phyloP scores from a whole-genome alignment of 1,284 basidiomycete genomes.

The Microstroma glucosiphilum region DNA sequence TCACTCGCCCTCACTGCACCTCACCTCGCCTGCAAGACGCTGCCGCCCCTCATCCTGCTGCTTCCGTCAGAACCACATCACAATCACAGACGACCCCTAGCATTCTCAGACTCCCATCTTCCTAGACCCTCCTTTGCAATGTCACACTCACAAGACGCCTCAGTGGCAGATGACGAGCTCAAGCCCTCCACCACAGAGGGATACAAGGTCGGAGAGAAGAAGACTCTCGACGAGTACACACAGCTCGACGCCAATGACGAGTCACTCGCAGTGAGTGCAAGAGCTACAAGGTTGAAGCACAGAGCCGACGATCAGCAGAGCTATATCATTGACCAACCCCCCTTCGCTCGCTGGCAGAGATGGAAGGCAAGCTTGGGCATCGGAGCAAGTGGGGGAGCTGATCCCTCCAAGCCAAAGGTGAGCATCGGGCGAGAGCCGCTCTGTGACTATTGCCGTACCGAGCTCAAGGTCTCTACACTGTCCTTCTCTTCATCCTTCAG shows the following conservation, averaged over 20 bases:
- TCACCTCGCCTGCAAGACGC: too few species aligned
- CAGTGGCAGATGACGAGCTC: constrained; percentile 18
- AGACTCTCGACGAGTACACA: constrained; percentile 57
- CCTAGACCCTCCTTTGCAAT: background rate
- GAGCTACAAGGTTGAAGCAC: too few species aligned
- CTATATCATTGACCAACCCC: too few species aligned
- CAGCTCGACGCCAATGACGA: constrained; percentile 75
- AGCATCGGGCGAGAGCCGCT: constrained; percentile 1
- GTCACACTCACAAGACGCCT: background rate
- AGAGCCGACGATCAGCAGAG: too few species aligned
- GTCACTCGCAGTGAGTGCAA: constrained; percentile 54
- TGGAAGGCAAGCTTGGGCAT: constrained; percentile 89
- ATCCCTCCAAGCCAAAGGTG: constrained; percentile 42
- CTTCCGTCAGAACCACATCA: too few species aligned
- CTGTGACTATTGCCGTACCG: background rate
- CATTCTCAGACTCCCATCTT: too few species aligned
- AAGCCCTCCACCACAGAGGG: constrained; percentile 45
- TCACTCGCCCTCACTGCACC: too few species aligned
- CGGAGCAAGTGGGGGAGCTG: constrained; percentile 53
- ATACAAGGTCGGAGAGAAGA: constrained; percentile 51
- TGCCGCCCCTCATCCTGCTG: too few species aligned
- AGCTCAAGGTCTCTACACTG: too few species aligned
- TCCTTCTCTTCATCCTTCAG: constrained; percentile 12
- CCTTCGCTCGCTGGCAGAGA: constrained; percentile 49
- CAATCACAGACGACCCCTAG: too few species aligned